Conservation (phyloP, 495 filamentous ascomycete genomes). For the Platismatia glauca region DNA sequence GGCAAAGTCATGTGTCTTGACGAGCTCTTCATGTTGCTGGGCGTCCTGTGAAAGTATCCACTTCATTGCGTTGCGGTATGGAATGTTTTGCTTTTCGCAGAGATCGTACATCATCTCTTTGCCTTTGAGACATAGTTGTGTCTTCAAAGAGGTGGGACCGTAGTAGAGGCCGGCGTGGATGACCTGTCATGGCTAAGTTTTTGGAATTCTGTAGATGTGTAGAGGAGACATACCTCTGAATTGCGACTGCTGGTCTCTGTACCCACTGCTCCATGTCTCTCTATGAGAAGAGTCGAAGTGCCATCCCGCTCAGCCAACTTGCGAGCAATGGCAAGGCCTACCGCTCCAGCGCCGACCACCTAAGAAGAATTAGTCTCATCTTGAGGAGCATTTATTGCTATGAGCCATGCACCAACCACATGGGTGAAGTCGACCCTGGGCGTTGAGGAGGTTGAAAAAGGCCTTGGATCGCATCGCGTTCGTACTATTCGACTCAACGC, state of each 20-base stretch:
- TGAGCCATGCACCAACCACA: constrained; percentile 45
- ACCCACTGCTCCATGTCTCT: constrained; percentile 67
- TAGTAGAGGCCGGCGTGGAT: constrained; percentile 97
- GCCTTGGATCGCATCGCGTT: constrained; percentile 22
- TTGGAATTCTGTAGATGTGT: background rate
- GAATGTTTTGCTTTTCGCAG: constrained; percentile 57
- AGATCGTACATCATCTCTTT: constrained; percentile 68
- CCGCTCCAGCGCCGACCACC: constrained; percentile 85
- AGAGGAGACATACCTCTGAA: constrained; percentile 56
- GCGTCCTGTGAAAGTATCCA: constrained; percentile 87
- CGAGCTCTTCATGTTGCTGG: constrained; percentile 55
- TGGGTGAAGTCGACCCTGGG: constrained; percentile 68
- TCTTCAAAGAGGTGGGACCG: constrained; percentile 65
- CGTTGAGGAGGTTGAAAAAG: constrained; percentile 34
- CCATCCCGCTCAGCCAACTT: constrained; percentile 56
- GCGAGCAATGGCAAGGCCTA: constrained; percentile 82
- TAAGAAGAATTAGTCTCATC: constrained; percentile 23
- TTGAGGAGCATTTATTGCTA: constrained; percentile 15
- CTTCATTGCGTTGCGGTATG: constrained; percentile 71
- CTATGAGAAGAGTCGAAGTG: constrained; percentile 68
- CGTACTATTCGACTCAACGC: constrained; percentile 3
- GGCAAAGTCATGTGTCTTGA: constrained; percentile 59
- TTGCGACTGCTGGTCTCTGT: constrained; percentile 91
- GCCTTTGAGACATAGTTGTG: constrained; percentile 70
- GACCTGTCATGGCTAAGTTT: constrained; percentile 43